Base-by-base conservation (phyloP, 306 rosid species). In the Trichosanthes cucumerina region DNA sequence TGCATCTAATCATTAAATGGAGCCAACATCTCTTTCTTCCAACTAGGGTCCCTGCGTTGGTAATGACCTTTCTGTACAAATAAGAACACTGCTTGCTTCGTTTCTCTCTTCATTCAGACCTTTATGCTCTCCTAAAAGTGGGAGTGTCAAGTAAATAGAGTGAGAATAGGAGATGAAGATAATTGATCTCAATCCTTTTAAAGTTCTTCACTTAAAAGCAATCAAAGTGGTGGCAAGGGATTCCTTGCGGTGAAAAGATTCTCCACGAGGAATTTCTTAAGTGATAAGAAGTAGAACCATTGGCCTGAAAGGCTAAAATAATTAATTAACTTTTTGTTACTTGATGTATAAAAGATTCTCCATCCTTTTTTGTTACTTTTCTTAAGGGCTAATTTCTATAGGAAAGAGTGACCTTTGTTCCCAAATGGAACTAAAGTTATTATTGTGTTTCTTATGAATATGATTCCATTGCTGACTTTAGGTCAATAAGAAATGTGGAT, bases 401-500 rank as follows among this genome's bases (percentile, higher is more conserved):
- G 18, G 78, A 74, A 74, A 49, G 11, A 10, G 16, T 74, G 63
- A 52, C 10, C 23, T 31, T 21, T 74, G 26, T 33, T n/a, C 3
- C 16, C 63, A n/a, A n/a, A n/a, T n/a, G n/a, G n/a, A n/a, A n/a
- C n/a, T n/a, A n/a, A n/a, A n/a, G n/a, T n/a, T n/a, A n/a, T n/a
- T n/a, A 74, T 28, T 75, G 47, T 80, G 36, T 70, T 39, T 79
- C 83, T 82, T 60, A 83, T 78, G n/a, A n/a, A n/a, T n/a, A n/a
- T n/a, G 58, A 78, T 53, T 70, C 68, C 47, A 78, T 80, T 81
- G 79, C 82, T 86, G 74, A 81, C 87, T 31, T 33, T 47, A 91
- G 99, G 91, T 88, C 33, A 46, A 77, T 76, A 82, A 84, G 80
- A 85, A 78, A 64, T 79, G 81, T 39, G 79, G 41, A 59, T 75